A percentile compares a stretch with the other conserved stretches of the same genome.
Conservation (phyloP, 331 rosid genomes). For the Telfairia occidentalis region DNA sequence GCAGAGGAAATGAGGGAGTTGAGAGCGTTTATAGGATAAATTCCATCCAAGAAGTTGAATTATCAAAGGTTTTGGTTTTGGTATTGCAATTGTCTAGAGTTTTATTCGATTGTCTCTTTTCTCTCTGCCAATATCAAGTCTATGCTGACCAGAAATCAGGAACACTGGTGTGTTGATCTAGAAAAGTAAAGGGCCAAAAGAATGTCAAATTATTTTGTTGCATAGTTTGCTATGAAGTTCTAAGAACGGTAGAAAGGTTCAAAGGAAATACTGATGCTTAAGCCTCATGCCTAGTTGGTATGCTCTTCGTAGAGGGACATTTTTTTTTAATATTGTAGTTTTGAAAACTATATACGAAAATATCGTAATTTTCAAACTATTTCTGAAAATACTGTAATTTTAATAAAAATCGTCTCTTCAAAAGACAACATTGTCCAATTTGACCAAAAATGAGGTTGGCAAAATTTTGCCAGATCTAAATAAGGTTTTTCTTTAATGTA, state of each 20-base stretch:
- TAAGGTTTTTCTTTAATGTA: too few relatives aligned
- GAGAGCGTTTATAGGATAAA: background rate
- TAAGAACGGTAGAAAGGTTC: background rate
- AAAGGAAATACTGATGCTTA: background rate
- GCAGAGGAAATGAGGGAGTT: background rate
- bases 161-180: background rate
- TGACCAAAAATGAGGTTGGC: too few relatives aligned
- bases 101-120: background rate
- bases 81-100: background rate
- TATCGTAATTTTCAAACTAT: too few relatives aligned
- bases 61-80: background rate
- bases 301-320: background rate
- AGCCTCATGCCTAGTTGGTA: background rate
- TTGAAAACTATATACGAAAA: too few relatives aligned
- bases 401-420: too few relatives aligned
- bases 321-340: too few relatives aligned
- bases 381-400: too few relatives aligned
- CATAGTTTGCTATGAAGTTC: background rate
- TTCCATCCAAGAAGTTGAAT: background rate
- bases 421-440: too few relatives aligned
- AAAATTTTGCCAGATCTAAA: too few relatives aligned
- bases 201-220: background rate
- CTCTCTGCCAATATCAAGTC: background rate
- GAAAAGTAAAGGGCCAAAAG: background rate
- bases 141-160: background rate